Base-by-base conservation (phyloP, 805 yeast species). In the Phaffomyces thermotolerans region DNA sequence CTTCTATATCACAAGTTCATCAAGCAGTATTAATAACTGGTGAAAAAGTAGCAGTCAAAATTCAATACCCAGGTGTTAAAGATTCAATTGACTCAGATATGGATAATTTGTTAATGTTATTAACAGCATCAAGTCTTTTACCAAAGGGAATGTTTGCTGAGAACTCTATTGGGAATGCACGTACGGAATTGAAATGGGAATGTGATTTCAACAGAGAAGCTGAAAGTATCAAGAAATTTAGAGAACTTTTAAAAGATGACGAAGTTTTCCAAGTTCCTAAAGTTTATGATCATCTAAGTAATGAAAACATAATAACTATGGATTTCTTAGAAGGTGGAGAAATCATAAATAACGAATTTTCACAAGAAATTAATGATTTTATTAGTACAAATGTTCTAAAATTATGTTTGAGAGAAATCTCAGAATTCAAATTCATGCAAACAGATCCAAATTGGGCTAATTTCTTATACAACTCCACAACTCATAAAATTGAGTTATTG, bases 381-480 rank as follows among this genome's bases (percentile, higher is more conserved):
- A 81, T 93, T 41, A 95, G 95, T 15, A 76, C 86, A 4, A 75
- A 83, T 51, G 80, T 93, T 41, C 84, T 93, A 96, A 75, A 87
- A 51, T 70, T 93, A 35, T 89, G 96, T 58, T 67, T 93, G 39
- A 71, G 75, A 52, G 99, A 93, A 65, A 85, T 93, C 61, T 86
- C 89, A 13, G 68, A 76, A 53, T 90, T 84, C 68, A 76, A 75
- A 56, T 91, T 83, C 66, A 93, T 93, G 99, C 99, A 93, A 66
- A 91, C 98, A 1, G 99, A 93, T 66, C 99, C 99, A 41, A 93
- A 93, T 63, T 93, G 99, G 99, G 97, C 99, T 37, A 93, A 93
- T 63, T 93, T 93, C 66, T 66, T 93, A 47, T 89, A 85, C 67
- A 89, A 93, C 58, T 70, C 70, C 30, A 53, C 67, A n/a, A 79